These are phyloP conservation scores for Cryphonectria nitschkei DNA, from an alignment of 2,329 filamentous ascomycete genomes.

Conservation along the genomic window DNA sequence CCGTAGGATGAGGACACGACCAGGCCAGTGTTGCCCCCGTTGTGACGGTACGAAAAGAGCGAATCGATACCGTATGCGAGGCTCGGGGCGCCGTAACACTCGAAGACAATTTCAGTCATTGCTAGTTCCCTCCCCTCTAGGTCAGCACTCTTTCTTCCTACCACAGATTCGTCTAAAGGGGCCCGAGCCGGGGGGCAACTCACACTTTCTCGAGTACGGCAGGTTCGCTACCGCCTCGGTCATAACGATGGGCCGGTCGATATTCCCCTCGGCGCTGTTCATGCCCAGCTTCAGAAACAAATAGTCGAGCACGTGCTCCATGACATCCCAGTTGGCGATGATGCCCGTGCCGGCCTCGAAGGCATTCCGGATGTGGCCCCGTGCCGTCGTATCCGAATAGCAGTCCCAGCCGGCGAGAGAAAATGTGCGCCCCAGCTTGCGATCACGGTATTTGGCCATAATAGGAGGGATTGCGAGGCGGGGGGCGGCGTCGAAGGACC, in stretches of 20 bases:
- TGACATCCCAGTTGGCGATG: slow-evolving; percentile 96
- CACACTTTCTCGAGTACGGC: slow-evolving; percentile 85
- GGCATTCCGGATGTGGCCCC: slow-evolving; percentile 85
- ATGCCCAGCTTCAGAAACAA: slow-evolving; percentile 92
- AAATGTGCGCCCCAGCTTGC: slow-evolving; percentile 89
- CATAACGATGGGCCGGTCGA: slow-evolving; percentile 90
- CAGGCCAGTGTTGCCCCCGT: slow-evolving; percentile 83
- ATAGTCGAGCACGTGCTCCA: slow-evolving; percentile 94
- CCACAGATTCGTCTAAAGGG: neutral
- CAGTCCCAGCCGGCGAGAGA: slow-evolving; percentile 92
- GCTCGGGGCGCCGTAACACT: slow-evolving; percentile 89
- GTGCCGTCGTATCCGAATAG: slow-evolving; percentile 90
- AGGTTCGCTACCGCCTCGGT: slow-evolving; percentile 94
- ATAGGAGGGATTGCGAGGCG: slow-evolving; percentile 82
- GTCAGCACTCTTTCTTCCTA: neutral
- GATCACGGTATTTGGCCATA: slow-evolving; percentile 93
- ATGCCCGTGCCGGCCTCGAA: slow-evolving; percentile 92
- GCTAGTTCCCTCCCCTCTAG: slow-evolving; percentile 54
- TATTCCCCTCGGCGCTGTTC: slow-evolving; percentile 71
- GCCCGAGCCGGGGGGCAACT: slow-evolving; percentile 38
- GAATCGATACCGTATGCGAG: slow-evolving; percentile 95
- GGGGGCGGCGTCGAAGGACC: slow-evolving; percentile 89
- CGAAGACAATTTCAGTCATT: slow-evolving; percentile 97
- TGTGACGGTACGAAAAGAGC: slow-evolving; percentile 93
- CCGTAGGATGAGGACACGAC: slow-evolving; percentile 92